A percentile compares a stretch with the other conserved stretches of the same genome.
These are phyloP conservation scores for Microdochium trichocladiopsis DNA, from an alignment of 2,329 filamentous ascomycete genomes.

Conservation along the genomic window DNA sequence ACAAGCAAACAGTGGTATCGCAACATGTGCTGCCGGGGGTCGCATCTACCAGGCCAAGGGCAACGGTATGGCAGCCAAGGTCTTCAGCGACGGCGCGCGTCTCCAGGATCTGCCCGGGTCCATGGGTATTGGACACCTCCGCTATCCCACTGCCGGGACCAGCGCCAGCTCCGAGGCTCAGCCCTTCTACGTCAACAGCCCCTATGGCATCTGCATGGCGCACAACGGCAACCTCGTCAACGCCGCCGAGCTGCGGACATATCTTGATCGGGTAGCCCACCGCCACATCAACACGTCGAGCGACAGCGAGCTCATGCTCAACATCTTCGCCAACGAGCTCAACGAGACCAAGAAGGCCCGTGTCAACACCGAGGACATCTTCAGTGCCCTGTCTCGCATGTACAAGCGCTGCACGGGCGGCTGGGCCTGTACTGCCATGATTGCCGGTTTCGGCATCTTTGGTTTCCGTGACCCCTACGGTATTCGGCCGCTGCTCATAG, in stretches of 20 bases:
- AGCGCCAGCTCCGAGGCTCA: slow-evolving; percentile 78
- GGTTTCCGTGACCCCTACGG: slow-evolving; percentile 73
- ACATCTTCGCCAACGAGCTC: slow-evolving; percentile 71
- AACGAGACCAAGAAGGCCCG: slow-evolving; percentile 80
- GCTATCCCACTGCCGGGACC: slow-evolving; percentile 86
- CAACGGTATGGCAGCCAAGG: slow-evolving; percentile 78
- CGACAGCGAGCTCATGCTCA: slow-evolving; percentile 38
- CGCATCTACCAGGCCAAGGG: slow-evolving; percentile 86
- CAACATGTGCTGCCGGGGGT: slow-evolving; percentile 66
- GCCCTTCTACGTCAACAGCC: slow-evolving; percentile 86
- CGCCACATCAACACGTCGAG: slow-evolving; percentile 59
- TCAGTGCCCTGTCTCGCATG: slow-evolving; percentile 64
- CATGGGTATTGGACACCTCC: slow-evolving; percentile 79
- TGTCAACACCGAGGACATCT: slow-evolving; percentile 75
- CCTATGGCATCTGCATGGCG: slow-evolving; percentile 73
- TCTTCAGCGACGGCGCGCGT: slow-evolving; percentile 74
- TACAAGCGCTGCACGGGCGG: slow-evolving; percentile 70
- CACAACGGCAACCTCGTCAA: slow-evolving; percentile 90
- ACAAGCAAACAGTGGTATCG: slow-evolving; percentile 56
- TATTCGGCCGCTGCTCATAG: slow-evolving; percentile 71
- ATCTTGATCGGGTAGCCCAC: slow-evolving; percentile 71
- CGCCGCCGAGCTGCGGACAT: slow-evolving; percentile 59
- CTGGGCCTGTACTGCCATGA: slow-evolving; percentile 79
- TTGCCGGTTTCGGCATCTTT: slow-evolving; percentile 71
- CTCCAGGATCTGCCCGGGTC: slow-evolving; percentile 71